Percentiles rank a stretch among this genome's conserved stretches.
These are phyloP conservation scores for Diaporthe citrichinensis DNA, from an alignment of 2,329 filamentous ascomycete genomes.

Conservation along the genomic window DNA sequence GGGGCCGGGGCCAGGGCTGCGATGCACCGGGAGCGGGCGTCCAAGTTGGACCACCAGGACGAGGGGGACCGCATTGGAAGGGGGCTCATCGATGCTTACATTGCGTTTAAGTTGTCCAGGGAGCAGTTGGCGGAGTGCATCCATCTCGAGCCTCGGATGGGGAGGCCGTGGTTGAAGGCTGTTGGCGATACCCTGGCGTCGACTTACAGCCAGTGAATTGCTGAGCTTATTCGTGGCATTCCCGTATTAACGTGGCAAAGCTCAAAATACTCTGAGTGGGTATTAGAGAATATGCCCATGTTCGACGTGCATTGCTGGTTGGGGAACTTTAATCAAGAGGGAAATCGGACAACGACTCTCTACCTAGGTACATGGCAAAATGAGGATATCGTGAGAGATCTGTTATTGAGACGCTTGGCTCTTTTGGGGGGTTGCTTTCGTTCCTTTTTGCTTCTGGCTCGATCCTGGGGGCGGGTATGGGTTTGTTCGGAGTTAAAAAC, in stretches of 20 bases:
- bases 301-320: not conserved
- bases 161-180: not conserved
- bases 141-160: constrained; percentile 6
- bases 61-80: constrained; percentile 24
- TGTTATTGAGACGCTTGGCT: no score
- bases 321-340: not conserved
- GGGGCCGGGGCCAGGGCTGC: not conserved
- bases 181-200: not conserved
- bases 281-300: no score
- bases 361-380: not conserved
- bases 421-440: not conserved
- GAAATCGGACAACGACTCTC: not conserved
- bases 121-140: constrained; percentile 33
- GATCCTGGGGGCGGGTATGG: no score
- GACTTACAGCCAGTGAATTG: not conserved
- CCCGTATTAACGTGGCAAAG: not conserved
- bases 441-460: not conserved
- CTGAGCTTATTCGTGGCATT: not conserved
- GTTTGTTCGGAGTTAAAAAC: not conserved
- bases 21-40: not conserved
- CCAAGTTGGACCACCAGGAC: not conserved
- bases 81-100: constrained; percentile 36
- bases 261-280: not conserved
- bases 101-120: constrained; percentile 34
- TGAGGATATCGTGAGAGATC: not conserved